Conservation (phyloP, 371 early-diverging fungal genomes). For the Mucor racemosus region DNA sequence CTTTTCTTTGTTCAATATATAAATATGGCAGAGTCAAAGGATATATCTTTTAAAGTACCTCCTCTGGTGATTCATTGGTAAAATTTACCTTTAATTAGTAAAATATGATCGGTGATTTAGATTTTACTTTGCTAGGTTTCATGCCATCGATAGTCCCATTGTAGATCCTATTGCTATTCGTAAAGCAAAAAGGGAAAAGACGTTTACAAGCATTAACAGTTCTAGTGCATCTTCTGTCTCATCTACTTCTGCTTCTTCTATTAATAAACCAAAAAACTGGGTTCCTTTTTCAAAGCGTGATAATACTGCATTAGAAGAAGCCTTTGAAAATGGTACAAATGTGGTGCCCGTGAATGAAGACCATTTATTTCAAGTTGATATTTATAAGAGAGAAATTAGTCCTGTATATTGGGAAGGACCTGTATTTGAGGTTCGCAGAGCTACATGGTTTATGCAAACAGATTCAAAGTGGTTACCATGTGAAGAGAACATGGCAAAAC, state of each 20-base stretch:
- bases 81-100: background rate
- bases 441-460: conserved; percentile 80
- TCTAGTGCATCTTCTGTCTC: background rate
- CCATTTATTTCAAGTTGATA: conserved; percentile 79
- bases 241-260: background rate
- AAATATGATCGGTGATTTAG: background rate
- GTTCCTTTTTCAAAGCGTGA: conserved; percentile 66
- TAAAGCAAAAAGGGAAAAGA: conserved; percentile 23
- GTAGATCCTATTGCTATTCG: conserved; percentile 32
- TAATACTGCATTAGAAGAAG: conserved; percentile 61
- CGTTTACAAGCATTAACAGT: background rate
- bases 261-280: conserved; percentile 47
- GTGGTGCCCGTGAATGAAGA: conserved; percentile 71
- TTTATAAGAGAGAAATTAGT: conserved; percentile 67
- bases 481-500: conserved; percentile 77
- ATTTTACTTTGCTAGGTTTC: conserved; percentile 27
- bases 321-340: conserved; percentile 33
- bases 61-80: conserved; percentile 10
- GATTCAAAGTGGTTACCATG: conserved; percentile 76
- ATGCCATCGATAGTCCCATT: conserved; percentile 35
- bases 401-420: conserved; percentile 89
- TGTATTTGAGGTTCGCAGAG: conserved; percentile 78
- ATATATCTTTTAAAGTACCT: background rate
- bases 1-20: background rate
- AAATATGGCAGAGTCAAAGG: conserved; percentile 3